Conservation (phyloP, 1,139 yeast species). For the Hansenula anomala region DNA sequence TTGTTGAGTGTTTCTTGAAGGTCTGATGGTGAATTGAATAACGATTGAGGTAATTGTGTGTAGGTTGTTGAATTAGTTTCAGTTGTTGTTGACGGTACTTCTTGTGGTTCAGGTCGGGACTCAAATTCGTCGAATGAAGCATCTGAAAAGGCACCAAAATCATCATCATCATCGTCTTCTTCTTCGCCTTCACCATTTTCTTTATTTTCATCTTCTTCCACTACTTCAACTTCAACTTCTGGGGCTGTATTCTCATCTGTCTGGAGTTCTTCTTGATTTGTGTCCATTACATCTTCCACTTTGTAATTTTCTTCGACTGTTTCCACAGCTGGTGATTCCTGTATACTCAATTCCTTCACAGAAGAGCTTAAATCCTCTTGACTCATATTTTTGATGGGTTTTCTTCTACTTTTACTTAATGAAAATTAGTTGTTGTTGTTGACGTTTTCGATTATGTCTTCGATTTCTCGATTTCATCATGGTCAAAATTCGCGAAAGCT, state of each 20-base stretch:
- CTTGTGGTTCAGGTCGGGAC: conserved; percentile 15
- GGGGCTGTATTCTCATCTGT: not conserved
- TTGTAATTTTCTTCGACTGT: too few relatives aligned
- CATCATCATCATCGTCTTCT: conserved; percentile 30
- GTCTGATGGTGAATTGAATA: conserved; percentile 6
- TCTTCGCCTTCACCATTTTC: conserved; percentile 5
- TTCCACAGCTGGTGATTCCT: too few relatives aligned
- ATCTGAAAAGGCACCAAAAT: conserved; percentile 39
- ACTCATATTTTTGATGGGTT: too few relatives aligned
- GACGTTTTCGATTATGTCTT: too few relatives aligned
- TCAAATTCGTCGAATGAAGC: conserved; percentile 35
- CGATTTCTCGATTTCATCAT: too few relatives aligned
- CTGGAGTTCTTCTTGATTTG: too few relatives aligned
- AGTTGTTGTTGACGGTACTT: not conserved
- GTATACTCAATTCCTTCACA: too few relatives aligned
- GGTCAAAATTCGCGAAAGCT: too few relatives aligned
- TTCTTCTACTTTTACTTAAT: too few relatives aligned
- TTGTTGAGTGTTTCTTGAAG: conserved; percentile 9
- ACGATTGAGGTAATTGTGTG: conserved; percentile 12
- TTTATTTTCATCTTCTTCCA: not conserved
- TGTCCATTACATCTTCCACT: too few relatives aligned
- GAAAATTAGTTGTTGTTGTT: too few relatives aligned
- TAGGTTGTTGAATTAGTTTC: not conserved
- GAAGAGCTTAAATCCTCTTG: too few relatives aligned
- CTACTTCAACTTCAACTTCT: not conserved